These are phyloP conservation scores for Pyropia haitanensis DNA, from an alignment of 23 red algal species.

Conservation along the genomic window DNA sequence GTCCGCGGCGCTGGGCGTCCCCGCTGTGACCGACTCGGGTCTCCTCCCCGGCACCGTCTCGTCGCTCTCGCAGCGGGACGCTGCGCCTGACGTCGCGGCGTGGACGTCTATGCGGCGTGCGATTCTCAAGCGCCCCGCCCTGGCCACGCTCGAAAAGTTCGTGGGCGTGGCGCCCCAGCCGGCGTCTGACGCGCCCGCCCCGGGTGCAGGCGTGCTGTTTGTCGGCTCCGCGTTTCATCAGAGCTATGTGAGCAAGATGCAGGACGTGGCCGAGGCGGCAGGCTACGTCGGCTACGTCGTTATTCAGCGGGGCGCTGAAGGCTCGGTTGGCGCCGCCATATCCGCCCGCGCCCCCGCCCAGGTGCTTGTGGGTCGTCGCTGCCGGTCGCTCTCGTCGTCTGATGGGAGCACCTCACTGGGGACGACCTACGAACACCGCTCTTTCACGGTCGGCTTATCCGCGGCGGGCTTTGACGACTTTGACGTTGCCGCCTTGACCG, in stretches of 20 bases:
- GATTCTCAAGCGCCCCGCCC: conserved; percentile 52
- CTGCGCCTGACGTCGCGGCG: conserved; percentile 3
- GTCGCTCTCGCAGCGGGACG: conserved; percentile 26
- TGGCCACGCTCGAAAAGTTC: conserved; percentile 60
- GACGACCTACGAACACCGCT: no score
- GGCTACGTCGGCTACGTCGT: conserved; percentile 28
- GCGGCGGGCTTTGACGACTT: no score
- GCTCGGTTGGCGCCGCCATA: conserved; percentile 1
- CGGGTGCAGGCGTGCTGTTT: conserved; percentile 18
- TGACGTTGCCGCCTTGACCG: no score
- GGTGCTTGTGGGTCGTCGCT: no score
- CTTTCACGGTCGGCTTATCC: no score
- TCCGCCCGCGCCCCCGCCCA: no score
- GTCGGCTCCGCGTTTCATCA: conserved; percentile 49
- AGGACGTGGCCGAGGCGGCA: conserved; percentile 16
- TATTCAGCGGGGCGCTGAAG: conserved; percentile 26
- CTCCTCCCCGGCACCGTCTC: not conserved
- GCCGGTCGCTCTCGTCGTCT: no score
- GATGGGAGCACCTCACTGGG: no score
- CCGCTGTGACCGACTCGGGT: no score
- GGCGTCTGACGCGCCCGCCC: not conserved
- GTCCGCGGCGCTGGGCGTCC: conserved; percentile 9
- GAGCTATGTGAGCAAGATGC: conserved; percentile 53
- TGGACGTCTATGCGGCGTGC: conserved; percentile 42
- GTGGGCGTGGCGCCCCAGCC: conserved; percentile 6